Percentiles rank a stretch among this genome's conserved stretches.
phyloP scores from a whole-genome alignment of 495 filamentous ascomycete genomes.

The Trichoderma parareesei region DNA sequence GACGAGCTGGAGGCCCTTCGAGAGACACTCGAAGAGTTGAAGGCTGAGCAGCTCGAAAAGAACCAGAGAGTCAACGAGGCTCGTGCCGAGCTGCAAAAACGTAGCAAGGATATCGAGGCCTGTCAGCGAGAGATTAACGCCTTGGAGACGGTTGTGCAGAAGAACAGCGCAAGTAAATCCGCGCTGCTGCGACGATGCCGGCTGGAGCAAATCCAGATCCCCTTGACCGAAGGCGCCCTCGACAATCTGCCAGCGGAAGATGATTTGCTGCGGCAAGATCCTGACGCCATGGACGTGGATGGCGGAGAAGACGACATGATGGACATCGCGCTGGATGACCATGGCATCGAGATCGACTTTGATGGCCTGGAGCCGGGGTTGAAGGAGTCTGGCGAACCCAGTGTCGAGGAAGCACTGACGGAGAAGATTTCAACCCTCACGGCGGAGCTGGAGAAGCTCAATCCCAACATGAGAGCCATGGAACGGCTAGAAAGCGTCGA shows the following conservation, averaged over 20 bases:
- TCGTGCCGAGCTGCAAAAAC: slow-evolving; percentile 77
- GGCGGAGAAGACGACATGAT: slow-evolving; percentile 56
- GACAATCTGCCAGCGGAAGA: slow-evolving; percentile 86
- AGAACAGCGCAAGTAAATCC: slow-evolving; percentile 74
- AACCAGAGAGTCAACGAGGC: slow-evolving; percentile 71
- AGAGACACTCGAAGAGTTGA: slow-evolving; percentile 59
- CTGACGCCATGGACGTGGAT: slow-evolving; percentile 84
- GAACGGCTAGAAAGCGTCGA: slow-evolving; percentile 85
- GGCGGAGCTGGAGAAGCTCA: slow-evolving; percentile 79
- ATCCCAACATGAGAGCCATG: slow-evolving; percentile 91
- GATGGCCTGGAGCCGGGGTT: slow-evolving; percentile 78
- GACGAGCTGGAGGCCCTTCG: slow-evolving; percentile 71
- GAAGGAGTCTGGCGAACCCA: slow-evolving; percentile 64
- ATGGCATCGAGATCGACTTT: slow-evolving; percentile 90
- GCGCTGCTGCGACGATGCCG: slow-evolving; percentile 80
- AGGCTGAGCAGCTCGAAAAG: slow-evolving; percentile 55
- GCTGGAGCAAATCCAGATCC: slow-evolving; percentile 84
- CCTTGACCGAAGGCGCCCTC: slow-evolving; percentile 70
- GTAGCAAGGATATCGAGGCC: slow-evolving; percentile 71
- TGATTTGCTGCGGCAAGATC: slow-evolving; percentile 54
- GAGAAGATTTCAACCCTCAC: slow-evolving; percentile 68
- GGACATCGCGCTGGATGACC: slow-evolving; percentile 58
- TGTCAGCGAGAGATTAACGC: slow-evolving; percentile 66
- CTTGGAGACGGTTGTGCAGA: slow-evolving; percentile 75
- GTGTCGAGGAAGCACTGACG: slow-evolving; percentile 67